These are phyloP conservation scores for Ophiostoma quercus DNA, from an alignment of 2,329 filamentous ascomycete genomes.

Conservation along the genomic window DNA sequence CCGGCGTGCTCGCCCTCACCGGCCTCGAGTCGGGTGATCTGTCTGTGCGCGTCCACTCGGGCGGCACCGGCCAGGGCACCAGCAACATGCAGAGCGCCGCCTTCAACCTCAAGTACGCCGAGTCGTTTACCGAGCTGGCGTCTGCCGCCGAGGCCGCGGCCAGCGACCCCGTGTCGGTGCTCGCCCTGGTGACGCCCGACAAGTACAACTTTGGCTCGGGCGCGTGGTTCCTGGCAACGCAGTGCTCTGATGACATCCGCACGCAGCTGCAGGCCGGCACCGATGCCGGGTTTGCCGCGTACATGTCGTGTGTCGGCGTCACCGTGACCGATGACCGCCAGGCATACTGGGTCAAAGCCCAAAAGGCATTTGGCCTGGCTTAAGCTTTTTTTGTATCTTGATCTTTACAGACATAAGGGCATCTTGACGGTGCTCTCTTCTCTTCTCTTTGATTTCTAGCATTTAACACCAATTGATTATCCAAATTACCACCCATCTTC, in stretches of 20 bases:
- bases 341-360: conserved; percentile 43
- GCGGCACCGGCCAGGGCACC: conserved; percentile 65
- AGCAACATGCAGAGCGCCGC: conserved; percentile 45
- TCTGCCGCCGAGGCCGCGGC: conserved; percentile 31
- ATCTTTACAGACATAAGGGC: not conserved
- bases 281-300: conserved; percentile 41
- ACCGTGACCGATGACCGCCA: conserved; percentile 31
- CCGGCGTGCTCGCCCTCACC: conserved; percentile 65
- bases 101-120: conserved; percentile 47
- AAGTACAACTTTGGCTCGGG: conserved; percentile 51
- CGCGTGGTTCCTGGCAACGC: conserved; percentile 46
- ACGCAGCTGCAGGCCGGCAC: conserved; percentile 35
- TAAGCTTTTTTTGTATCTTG: not conserved
- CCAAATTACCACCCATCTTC: not conserved
- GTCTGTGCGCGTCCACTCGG: conserved; percentile 58
- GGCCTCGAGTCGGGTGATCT: conserved; percentile 66
- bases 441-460: not conserved
- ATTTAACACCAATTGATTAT: not conserved
- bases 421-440: conserved; percentile 2
- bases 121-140: conserved; percentile 38
- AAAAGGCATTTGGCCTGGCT: conserved; percentile 41
- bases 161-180: conserved; percentile 38
- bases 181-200: conserved; percentile 44
- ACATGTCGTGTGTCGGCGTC: conserved; percentile 47
- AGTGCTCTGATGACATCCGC: conserved; percentile 39